Evolutionary conservation across 1,284 basidiomycete genomes (phyloP).

Genomic region (Sporisorium graminicola): DNA sequence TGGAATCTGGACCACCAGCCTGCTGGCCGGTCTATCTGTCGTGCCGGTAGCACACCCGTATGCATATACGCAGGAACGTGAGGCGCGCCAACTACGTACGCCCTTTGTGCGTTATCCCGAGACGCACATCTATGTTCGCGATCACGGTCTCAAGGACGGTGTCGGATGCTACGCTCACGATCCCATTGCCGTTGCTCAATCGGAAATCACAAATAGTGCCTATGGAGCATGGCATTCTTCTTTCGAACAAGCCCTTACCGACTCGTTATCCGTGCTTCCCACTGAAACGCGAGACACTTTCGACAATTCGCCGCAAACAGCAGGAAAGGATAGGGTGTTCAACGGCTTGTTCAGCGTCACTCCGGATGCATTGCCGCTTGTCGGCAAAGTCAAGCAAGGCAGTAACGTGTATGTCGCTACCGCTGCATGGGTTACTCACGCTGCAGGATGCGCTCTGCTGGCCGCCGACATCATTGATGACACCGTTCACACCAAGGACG

Average conservation of each 20-base stretch:
- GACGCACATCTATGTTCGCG: constrained; percentile 15
- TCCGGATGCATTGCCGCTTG: constrained; percentile 17
- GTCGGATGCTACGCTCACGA: constrained; percentile 19
- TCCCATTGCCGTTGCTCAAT: constrained; percentile 13
- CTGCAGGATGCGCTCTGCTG: constrained; percentile 16
- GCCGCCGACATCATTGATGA: constrained; percentile 10
- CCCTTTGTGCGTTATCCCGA: constrained; percentile 21
- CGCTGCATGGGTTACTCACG: constrained; percentile 24
- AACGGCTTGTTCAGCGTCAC: constrained; percentile 28
- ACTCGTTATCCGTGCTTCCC: constrained; percentile 5
- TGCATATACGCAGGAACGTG: constrained; percentile 7
- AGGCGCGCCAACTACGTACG: background rate
- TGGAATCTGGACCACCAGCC: constrained; percentile 12
- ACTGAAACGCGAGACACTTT: background rate
- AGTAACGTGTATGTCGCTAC: constrained; percentile 10
- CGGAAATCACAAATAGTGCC: constrained; percentile 2
- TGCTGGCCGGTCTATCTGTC: constrained; percentile 2
- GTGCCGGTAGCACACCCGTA: constrained; percentile 21
- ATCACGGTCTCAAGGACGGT: constrained; percentile 15
- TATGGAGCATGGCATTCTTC: constrained; percentile 10
- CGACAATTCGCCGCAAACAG: background rate
- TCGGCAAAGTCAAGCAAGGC: constrained; percentile 1
- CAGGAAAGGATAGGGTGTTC: constrained; percentile 3
- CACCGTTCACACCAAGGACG: background rate
- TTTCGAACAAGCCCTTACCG: constrained; percentile 6